Percentiles rank a stretch among this genome's conserved stretches.
Evolutionary conservation across 2,329 filamentous ascomycete species (phyloP).

Genomic region (Drechmeria coniospora): DNA sequence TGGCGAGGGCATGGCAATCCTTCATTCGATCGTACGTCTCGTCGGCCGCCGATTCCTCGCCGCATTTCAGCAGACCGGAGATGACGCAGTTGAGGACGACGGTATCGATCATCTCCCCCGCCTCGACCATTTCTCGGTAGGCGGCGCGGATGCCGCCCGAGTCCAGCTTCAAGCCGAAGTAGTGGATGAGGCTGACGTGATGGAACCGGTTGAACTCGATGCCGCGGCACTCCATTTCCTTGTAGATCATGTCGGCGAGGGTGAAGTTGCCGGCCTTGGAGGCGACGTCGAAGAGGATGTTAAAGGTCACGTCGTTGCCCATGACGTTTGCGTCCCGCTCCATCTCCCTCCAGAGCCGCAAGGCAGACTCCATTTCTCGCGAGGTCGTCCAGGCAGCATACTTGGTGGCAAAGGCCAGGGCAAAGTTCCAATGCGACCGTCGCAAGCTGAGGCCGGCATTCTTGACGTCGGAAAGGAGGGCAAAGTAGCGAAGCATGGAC

Average conservation of each 20-base stretch:
- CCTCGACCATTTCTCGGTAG: slow-evolving; percentile 70
- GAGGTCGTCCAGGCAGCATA: slow-evolving; percentile 47
- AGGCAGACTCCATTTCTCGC: slow-evolving; percentile 42
- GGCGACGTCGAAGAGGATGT: slow-evolving; percentile 79
- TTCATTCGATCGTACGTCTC: slow-evolving; percentile 80
- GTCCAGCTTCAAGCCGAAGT: slow-evolving; percentile 61
- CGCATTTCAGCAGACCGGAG: slow-evolving; percentile 56
- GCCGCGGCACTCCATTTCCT: slow-evolving; percentile 60
- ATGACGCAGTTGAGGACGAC: slow-evolving; percentile 79
- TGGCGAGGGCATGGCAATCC: slow-evolving; percentile 28
- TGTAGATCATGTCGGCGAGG: slow-evolving; percentile 70
- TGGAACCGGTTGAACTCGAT: slow-evolving; percentile 63
- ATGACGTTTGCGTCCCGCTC: slow-evolving; percentile 52
- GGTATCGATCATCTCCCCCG: slow-evolving; percentile 78
- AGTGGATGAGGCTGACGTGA: slow-evolving; percentile 69
- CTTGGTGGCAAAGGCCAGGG: slow-evolving; percentile 63
- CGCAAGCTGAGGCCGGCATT: slow-evolving; percentile 53
- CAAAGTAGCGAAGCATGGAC: slow-evolving; percentile 70
- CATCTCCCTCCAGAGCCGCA: slow-evolving; percentile 82
- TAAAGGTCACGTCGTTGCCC: slow-evolving; percentile 72
- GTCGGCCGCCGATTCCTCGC: slow-evolving; percentile 63
- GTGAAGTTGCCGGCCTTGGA: slow-evolving; percentile 71
- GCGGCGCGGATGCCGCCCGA: slow-evolving; percentile 58
- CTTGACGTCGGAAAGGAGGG: slow-evolving; percentile 71
- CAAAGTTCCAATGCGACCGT: slow-evolving; percentile 64